phyloP scores from a whole-genome alignment of 805 yeast genomes.

The Starmera caribaea region DNA sequence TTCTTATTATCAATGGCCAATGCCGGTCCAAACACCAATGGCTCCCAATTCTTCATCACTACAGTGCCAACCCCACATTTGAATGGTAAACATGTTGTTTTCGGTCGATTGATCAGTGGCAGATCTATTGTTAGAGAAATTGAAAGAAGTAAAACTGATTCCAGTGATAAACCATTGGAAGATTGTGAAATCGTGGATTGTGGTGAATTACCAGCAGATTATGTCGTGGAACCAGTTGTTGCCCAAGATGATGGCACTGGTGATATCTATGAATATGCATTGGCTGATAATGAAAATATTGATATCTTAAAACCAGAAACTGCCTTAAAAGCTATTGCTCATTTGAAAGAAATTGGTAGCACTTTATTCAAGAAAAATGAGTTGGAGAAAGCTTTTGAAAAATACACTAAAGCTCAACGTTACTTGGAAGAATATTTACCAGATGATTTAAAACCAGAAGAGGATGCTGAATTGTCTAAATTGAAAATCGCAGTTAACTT shows the following conservation, averaged over 20 bases:
- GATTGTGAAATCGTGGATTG: conserved; percentile 69
- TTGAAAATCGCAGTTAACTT: conserved; percentile 56
- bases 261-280: conserved; percentile 66
- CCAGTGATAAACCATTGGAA: conserved; percentile 58
- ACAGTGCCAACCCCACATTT: conserved; percentile 90
- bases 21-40: conserved; percentile 92
- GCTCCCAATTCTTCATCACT: conserved; percentile 92
- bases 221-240: conserved; percentile 31
- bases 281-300: conserved; percentile 65
- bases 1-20: conserved; percentile 94
- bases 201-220: conserved; percentile 65
- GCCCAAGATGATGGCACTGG: conserved; percentile 72
- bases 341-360: conserved; percentile 73
- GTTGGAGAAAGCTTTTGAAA: conserved; percentile 43
- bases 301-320: conserved; percentile 50
- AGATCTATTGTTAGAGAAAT: conserved; percentile 70
- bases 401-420: conserved; percentile 64
- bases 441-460: conserved; percentile 49
- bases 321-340: conserved; percentile 55
- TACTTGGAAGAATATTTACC: conserved; percentile 71
- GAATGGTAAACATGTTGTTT: conserved; percentile 93
- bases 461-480: conserved; percentile 37
- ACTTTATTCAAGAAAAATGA: conserved; percentile 60
- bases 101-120: conserved; percentile 81
- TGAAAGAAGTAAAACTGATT: conserved; percentile 60